Conservation (phyloP, 75 land plant genomes). For the Pinus albicaulis region DNA sequence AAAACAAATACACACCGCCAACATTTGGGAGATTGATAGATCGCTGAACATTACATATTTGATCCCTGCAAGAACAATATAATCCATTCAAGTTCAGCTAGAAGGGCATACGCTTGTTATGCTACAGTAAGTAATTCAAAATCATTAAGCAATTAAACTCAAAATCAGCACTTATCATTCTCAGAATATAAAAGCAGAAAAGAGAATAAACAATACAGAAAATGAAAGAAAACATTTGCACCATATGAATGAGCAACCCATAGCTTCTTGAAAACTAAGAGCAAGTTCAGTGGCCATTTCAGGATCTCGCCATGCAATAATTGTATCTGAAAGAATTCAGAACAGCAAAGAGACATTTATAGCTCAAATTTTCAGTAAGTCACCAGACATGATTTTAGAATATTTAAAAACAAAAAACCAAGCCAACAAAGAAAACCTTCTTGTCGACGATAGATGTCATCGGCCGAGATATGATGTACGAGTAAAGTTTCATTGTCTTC, state of each 20-base stretch:
- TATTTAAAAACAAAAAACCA: too few relatives aligned
- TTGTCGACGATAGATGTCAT: constrained; percentile 85
- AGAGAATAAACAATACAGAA: neutral
- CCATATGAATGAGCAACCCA: constrained; percentile 91
- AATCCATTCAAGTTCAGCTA: neutral
- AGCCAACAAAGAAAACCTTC: constrained; percentile 44
- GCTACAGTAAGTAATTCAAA: neutral
- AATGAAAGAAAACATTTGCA: constrained; percentile 5
- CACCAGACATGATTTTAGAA: too few relatives aligned
- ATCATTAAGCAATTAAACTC: neutral
- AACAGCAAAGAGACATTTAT: too few relatives aligned
- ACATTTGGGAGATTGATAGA: constrained; percentile 63
- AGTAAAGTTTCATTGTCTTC: constrained; percentile 83
- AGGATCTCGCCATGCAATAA: constrained; percentile 89
- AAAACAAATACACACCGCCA: constrained; percentile 46
- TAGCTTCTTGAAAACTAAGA: constrained; percentile 86
- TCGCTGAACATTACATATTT: constrained; percentile 78
- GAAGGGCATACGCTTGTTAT: too few relatives aligned
- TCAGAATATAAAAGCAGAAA: neutral
- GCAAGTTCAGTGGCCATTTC: constrained; percentile 83
- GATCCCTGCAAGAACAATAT: constrained; percentile 59
- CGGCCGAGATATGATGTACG: constrained; percentile 70
- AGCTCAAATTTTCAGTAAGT: too few relatives aligned
- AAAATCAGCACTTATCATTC: constrained; percentile 1
- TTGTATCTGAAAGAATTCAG: constrained; percentile 47